Base-by-base conservation (phyloP, 2,329 filamentous ascomycete species). In the Ceratocystis alfenasii region DNA sequence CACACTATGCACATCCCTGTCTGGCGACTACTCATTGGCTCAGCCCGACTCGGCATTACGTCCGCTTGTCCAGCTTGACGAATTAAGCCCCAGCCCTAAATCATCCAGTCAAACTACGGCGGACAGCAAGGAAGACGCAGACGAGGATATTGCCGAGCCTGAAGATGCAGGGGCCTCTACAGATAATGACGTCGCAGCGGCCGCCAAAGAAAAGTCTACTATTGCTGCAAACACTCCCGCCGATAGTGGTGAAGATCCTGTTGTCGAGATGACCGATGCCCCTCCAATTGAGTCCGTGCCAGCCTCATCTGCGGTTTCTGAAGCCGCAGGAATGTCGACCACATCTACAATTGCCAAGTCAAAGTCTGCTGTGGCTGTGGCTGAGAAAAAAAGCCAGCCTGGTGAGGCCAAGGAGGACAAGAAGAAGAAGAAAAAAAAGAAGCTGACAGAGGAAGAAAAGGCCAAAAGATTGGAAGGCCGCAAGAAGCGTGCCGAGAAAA, bases 21-120 rank as follows among this genome's bases (percentile, higher is more conserved):
- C 48, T 8, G 60, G 46, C 55, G 64, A 65, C 46, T 30, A 41
- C n/a, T 63, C 59, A 4, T 20, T 66, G 28, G 59, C 60, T 20
- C 45, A 66, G 45, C 65, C 65, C 2, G 65, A 62, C 33, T 55
- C 61, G 25, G 65, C 65, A 36, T n/a, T 66, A 46, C 46, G 65
- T 30, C 65, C 65, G 6, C 36, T n/a, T 22, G 25, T 44, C 17
- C 63, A 50, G n/a, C 33, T 64, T 22, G 48, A 59, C 30, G 50
- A 64, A n/a, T 17, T 33, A 28, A 33, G 53, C 20, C 53, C 53
- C 8, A n/a, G 20, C 1, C 28, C 61, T 63, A n/a, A 12, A 41
- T 41, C 36, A 12, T 41, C 61, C 61, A 30, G 36, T 12, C 20
- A 48, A 22, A n/a, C 25, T 15, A 46, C 44, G 3, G 41, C 20